These are phyloP conservation scores for Acer campestre DNA, from an alignment of 345 rosid species.

Conservation along the genomic window DNA sequence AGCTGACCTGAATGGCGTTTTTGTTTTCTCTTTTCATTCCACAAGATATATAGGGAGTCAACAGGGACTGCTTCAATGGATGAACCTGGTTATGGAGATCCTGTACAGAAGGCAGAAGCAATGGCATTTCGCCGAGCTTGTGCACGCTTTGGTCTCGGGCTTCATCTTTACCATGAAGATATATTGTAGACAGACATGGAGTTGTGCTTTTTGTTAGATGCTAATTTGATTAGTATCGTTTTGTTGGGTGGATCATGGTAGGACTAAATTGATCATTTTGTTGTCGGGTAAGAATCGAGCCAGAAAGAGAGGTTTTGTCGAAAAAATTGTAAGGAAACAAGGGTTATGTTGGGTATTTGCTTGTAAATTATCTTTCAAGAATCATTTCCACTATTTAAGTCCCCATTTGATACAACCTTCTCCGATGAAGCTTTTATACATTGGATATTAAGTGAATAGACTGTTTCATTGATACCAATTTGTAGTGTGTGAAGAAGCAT, in stretches of 20 bases:
- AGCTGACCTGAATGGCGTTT: not conserved
- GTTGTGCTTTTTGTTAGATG: not conserved
- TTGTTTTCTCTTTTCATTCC: not conserved
- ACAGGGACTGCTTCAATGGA: slow-evolving; percentile 70
- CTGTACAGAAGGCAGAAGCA: slow-evolving; percentile 88
- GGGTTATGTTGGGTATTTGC: not conserved
- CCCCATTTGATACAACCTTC: not conserved
- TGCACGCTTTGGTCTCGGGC: slow-evolving; percentile 87
- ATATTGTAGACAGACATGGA: slow-evolving; percentile 27
- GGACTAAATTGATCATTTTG: not conserved
- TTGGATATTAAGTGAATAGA: not conserved
- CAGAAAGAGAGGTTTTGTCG: not conserved
- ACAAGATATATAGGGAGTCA: slow-evolving; percentile 67
- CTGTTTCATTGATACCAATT: too few relatives aligned
- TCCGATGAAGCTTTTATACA: not conserved
- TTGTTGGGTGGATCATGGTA: not conserved
- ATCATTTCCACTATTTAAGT: not conserved
- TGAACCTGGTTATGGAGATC: slow-evolving; percentile 69
- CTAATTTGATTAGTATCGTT: not conserved
- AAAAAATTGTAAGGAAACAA: not conserved
- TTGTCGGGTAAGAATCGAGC: not conserved
- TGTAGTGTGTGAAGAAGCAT: too few relatives aligned
- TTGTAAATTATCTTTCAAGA: not conserved
- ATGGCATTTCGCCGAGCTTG: slow-evolving; percentile 94
- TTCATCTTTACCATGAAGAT: slow-evolving; percentile 89